Base-by-base conservation (phyloP, 495 filamentous ascomycete genomes). In the Patellaria atrata region DNA sequence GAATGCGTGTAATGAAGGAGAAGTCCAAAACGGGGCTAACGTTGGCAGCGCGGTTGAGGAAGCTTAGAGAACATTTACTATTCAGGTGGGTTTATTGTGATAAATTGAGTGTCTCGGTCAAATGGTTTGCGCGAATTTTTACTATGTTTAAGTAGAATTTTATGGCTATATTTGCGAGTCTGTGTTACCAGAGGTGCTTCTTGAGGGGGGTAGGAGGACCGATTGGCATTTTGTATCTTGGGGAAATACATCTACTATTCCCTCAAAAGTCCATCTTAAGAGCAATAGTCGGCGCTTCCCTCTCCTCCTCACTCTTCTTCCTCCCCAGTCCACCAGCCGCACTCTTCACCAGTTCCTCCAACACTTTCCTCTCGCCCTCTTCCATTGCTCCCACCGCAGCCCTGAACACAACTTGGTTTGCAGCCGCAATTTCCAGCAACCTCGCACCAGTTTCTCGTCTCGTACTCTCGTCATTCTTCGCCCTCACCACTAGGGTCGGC, bases 241-340 rank as follows among this genome's bases (percentile, higher is more conserved):
- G n/a, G n/a, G n/a, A n/a, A n/a, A 31, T 14, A 23, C 41, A n/a
- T 23, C 32, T 12, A 17, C 34, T 14, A 12, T 17, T 27, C 9
- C 22, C 40, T 21, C 46, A 40, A 69, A 97, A 94, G 51, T 93
- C 68, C 79, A 96, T 85, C 64, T 87, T 82, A 55, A 99, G 52
- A 33, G 83, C 83, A 68, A 99, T 99, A 40, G 61, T 92, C 10
- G 89, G 91, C 57, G 75, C 66, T 28, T 48, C 71, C 40, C 63
- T 71, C 22, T 65, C 65, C 27, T 58, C 65, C 15, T 57, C 56
- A 19, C 50, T 53, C 42, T 51, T 54, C 38, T 22, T 49, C 43
- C 48, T 45, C 50, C 34, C 61, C 38, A n/a, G 45, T 55, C 52
- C 46, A 8, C 60, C 61, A 2, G 66, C 77, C n/a, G n/a, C n/a